phyloP scores from a whole-genome alignment of 768 basidiomycete species.

The Lyophyllum decastes region DNA sequence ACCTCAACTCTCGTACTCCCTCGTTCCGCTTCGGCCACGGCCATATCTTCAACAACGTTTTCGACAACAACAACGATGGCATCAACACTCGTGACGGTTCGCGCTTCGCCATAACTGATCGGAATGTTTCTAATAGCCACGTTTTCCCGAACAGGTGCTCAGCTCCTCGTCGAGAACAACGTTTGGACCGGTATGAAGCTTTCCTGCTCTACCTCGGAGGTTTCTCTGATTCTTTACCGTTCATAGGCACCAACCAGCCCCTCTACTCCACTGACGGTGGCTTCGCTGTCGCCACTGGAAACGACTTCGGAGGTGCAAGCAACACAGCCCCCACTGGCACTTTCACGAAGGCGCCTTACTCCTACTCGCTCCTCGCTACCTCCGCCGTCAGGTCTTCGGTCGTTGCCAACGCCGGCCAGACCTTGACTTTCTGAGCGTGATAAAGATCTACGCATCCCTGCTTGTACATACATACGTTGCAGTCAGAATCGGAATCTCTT shows the following conservation, averaged over 20 bases:
- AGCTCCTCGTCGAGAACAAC: slow-evolving; percentile 49
- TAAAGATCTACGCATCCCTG: background rate
- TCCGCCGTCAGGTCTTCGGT: slow-evolving; percentile 28
- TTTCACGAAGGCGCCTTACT: slow-evolving; percentile 36
- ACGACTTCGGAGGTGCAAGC: slow-evolving; percentile 33
- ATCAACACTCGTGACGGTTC: slow-evolving; percentile 43
- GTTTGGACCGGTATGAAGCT: slow-evolving; percentile 37
- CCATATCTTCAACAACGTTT: slow-evolving; percentile 48
- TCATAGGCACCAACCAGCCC: slow-evolving; percentile 34
- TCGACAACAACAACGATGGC: slow-evolving; percentile 43
- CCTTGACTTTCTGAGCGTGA: slow-evolving; percentile 26
- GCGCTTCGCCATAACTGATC: background rate
- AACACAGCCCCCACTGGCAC: slow-evolving; percentile 33
- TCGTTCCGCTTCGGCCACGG: slow-evolving; percentile 48
- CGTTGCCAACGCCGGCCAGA: slow-evolving; percentile 30
- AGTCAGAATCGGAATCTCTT: background rate
- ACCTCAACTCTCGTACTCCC: slow-evolving; percentile 46
- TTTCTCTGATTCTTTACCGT: background rate
- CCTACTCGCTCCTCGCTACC: slow-evolving; percentile 30
- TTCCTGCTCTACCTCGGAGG: background rate
- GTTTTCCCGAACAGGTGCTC: slow-evolving; percentile 32
- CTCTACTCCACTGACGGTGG: slow-evolving; percentile 42
- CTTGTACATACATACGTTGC: background rate
- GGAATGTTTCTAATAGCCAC: background rate
- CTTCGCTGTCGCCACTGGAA: slow-evolving; percentile 40